Conservation (phyloP, 129 eudicot species). For the Saposhnikovia divaricata region DNA sequence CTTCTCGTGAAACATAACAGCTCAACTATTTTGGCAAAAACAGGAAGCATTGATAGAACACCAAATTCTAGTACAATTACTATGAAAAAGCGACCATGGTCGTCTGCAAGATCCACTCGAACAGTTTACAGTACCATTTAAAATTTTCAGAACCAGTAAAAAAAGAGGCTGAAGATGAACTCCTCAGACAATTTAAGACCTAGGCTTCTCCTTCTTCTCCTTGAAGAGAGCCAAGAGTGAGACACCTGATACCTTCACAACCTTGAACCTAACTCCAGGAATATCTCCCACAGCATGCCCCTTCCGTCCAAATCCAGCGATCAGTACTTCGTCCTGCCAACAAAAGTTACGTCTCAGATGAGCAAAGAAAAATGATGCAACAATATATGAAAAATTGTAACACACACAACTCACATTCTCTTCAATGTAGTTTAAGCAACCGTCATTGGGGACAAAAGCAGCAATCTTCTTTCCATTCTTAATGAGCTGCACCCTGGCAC, state of each 20-base stretch:
- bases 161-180: background rate
- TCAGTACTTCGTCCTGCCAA: slow-evolving; percentile 39
- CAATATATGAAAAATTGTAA: background rate
- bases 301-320: slow-evolving; percentile 43
- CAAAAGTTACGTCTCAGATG: background rate
- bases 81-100: background rate
- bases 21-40: background rate
- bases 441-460: slow-evolving; percentile 52
- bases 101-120: background rate
- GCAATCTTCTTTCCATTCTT: slow-evolving; percentile 48
- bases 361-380: background rate
- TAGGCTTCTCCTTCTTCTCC: slow-evolving; percentile 25
- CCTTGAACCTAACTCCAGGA: slow-evolving; percentile 46
- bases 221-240: slow-evolving; percentile 33
- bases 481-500: slow-evolving; percentile 23
- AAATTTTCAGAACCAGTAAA: background rate
- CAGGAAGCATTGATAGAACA: background rate
- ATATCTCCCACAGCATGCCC: slow-evolving; percentile 48
- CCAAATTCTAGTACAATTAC: slow-evolving; percentile 10
- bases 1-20: background rate
- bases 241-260: slow-evolving; percentile 44
- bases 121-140: background rate
- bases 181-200: slow-evolving; percentile 3
- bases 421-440: slow-evolving; percentile 54
- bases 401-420: slow-evolving; percentile 25